Percentiles rank a stretch among this genome's conserved stretches.
Conservation (phyloP, 2,329 filamentous ascomycete species). For the Botrytis sinoallii region DNA sequence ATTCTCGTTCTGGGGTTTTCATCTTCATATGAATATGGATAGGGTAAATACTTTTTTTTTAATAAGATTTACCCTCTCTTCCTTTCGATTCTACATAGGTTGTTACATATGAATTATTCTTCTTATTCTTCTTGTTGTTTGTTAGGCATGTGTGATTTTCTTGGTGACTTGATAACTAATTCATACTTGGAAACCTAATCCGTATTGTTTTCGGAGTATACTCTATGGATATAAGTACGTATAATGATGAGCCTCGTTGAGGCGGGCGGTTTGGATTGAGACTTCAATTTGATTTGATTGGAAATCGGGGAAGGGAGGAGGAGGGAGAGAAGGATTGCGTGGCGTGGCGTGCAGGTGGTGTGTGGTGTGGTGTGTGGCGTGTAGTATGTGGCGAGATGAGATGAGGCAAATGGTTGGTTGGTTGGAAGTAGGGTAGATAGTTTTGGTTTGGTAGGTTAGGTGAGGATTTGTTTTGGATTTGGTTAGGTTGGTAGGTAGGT, state of each 20-base stretch:
- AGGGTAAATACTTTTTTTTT: not conserved
- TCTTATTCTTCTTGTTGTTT: no score
- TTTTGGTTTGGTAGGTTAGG: no score
- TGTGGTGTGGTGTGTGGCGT: not conserved
- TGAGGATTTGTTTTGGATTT: no score
- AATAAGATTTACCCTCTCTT: not conserved
- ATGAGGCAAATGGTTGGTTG: not conserved
- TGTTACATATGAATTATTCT: not conserved
- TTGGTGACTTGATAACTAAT: not conserved
- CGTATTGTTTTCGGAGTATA: not conserved
- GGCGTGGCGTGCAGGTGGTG: not conserved
- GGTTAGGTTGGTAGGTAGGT: no score
- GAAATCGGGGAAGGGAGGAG: not conserved
- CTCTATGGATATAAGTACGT: not conserved
- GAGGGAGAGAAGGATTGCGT: not conserved
- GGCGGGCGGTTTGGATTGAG: not conserved
- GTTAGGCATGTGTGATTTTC: not conserved
- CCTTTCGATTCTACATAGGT: not conserved
- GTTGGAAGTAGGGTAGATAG: no score
- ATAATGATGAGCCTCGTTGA: not conserved
- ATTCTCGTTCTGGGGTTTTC: not conserved
- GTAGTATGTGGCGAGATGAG: not conserved
- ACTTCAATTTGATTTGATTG: not conserved
- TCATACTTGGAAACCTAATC: no score
- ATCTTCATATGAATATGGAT: not conserved